Base-by-base conservation (phyloP, 805 yeast genomes). In the Myxozyma neotropica region DNA sequence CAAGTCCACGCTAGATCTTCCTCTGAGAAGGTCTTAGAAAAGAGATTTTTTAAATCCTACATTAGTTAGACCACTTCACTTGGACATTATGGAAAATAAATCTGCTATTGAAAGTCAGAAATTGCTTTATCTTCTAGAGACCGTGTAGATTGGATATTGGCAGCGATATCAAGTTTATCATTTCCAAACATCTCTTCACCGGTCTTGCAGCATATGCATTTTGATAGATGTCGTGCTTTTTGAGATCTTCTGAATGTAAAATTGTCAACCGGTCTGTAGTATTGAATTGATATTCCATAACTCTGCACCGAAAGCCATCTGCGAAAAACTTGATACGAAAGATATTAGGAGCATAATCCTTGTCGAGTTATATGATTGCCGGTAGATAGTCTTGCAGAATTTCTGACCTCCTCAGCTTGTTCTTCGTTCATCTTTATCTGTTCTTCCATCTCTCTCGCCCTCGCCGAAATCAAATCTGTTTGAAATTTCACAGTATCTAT, bases 51-150 rank as follows among this genome's bases (percentile, higher is more conserved):
- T n/a, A n/a, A n/a, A n/a, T n/a, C n/a, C n/a, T n/a, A n/a, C n/a
- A n/a, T n/a, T n/a, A 70, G 60, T 87, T 85, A 71, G 88, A 86
- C 96, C 97, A 91, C 66, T 84, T 87, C 66, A 91, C 70, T 67
- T 85, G 82, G 71, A 89, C 78, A 57, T 86, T 83, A 66, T 90
- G 91, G 23, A 89, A 74, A 59, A 85, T 81, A 71, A 87, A 89
- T 50, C 90, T 76, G 70, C 92, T 91, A 59, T 80, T 81, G 72
- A 83, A n/a, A 87, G 17, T 63, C 66, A 26, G 54, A 58, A 26
- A 46, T 31, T 15, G 40, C 19, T 23, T 64, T 59, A 3, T 52
- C 48, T 23, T 55, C 66, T 0, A 56, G 48, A 4, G 40, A 40
- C 13, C 47, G 27, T 3, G 49, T n/a, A 4, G 48, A n/a, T 21